Percentiles rank a stretch among this genome's conserved stretches.
These are phyloP conservation scores for Cladosporium velox DNA, from an alignment of 2,329 filamentous ascomycete species.

Conservation along the genomic window DNA sequence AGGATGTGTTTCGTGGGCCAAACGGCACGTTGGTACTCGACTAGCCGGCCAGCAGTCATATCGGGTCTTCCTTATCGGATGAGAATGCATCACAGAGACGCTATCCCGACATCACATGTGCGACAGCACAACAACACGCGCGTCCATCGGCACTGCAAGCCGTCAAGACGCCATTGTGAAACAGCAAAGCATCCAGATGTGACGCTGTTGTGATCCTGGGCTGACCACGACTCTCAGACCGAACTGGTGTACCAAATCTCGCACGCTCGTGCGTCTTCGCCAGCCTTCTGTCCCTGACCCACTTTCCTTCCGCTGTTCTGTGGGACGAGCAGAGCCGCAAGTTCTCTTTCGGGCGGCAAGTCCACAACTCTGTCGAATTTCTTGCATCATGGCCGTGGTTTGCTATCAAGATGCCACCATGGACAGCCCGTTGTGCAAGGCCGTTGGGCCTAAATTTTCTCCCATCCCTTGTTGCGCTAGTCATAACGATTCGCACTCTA, in stretches of 20 bases:
- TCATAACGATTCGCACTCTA: conserved; percentile 1
- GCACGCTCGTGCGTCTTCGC: conserved; percentile 15
- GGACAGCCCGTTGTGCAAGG: not conserved
- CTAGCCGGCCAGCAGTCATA: not conserved
- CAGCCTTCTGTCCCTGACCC: conserved; percentile 4
- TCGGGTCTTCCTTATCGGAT: not conserved
- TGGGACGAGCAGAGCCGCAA: not conserved
- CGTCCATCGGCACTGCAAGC: not conserved
- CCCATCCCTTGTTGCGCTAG: conserved; percentile 8
- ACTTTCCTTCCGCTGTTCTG: conserved; percentile 11
- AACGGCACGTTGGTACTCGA: not conserved
- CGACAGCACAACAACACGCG: not conserved
- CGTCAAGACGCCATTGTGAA: not conserved
- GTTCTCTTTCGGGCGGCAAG: not conserved
- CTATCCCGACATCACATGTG: not conserved
- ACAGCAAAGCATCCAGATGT: not conserved
- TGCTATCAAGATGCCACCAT: not conserved
- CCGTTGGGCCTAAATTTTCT: conserved; percentile 9
- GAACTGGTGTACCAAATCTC: not conserved
- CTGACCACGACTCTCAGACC: not conserved
- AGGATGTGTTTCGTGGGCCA: not conserved
- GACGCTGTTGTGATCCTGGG: conserved; percentile 7
- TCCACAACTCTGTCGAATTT: not conserved
- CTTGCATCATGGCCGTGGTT: conserved; percentile 9
- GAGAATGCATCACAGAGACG: not conserved